phyloP scores from a whole-genome alignment of 2,329 filamentous ascomycete genomes.

The Aspergillus candidus region DNA sequence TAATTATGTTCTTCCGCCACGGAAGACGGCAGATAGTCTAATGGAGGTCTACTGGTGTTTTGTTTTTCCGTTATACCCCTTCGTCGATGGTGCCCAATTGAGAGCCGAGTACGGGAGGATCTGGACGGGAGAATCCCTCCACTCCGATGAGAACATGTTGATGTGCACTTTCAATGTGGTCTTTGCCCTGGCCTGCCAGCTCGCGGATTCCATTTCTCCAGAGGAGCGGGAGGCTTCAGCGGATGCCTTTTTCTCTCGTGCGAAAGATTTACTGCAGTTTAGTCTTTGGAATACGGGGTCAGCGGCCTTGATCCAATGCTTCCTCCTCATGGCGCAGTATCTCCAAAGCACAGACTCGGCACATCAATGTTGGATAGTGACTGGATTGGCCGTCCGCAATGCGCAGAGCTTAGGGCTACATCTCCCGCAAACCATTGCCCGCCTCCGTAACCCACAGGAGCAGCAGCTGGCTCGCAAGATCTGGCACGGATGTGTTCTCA shows the following conservation, averaged over 20 bases:
- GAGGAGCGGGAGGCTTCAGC: slow-evolving; percentile 39
- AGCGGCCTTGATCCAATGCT: slow-evolving; percentile 42
- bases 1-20: slow-evolving; percentile 41
- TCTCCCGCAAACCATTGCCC: slow-evolving; percentile 33
- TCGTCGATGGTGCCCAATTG: slow-evolving; percentile 37
- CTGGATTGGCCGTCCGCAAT: slow-evolving; percentile 42
- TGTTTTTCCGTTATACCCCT: slow-evolving; percentile 44
- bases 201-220: slow-evolving; percentile 37
- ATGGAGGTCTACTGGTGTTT: slow-evolving; percentile 45
- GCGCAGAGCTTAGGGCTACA: slow-evolving; percentile 46
- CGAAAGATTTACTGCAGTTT: slow-evolving; percentile 39
- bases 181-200: slow-evolving; percentile 43
- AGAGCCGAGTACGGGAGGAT: slow-evolving; percentile 36
- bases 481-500: slow-evolving; percentile 34
- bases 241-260: slow-evolving; percentile 39
- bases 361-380: slow-evolving; percentile 47
- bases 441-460: slow-evolving; percentile 20
- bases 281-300: slow-evolving; percentile 42
- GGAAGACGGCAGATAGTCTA: slow-evolving; percentile 42
- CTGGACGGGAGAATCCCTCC: slow-evolving; percentile 35
- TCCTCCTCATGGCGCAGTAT: slow-evolving; percentile 46
- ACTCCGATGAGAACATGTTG: slow-evolving; percentile 39
- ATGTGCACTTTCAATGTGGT: slow-evolving; percentile 44
- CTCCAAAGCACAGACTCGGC: slow-evolving; percentile 45
- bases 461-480: slow-evolving; percentile 27